phyloP scores from a whole-genome alignment of 768 basidiomycete species.

The Mycena alexandri region DNA sequence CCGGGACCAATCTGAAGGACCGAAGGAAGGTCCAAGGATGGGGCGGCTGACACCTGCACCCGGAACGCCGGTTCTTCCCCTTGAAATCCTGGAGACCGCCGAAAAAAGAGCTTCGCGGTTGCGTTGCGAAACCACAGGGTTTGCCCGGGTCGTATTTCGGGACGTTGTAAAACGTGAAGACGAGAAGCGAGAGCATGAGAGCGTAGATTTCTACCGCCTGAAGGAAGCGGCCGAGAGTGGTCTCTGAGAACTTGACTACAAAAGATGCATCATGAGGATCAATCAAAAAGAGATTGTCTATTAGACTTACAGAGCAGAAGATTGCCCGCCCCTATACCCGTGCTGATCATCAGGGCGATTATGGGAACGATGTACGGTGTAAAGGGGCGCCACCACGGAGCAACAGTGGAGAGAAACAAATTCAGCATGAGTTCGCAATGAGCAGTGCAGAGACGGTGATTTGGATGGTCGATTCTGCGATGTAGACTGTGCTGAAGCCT shows the following conservation, averaged over 20 bases:
- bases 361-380: conserved; percentile 63
- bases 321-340: conserved; percentile 68
- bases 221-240: conserved; percentile 74
- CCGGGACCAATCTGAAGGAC: conserved; percentile 25
- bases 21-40: conserved; percentile 17
- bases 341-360: conserved; percentile 63
- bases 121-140: conserved; percentile 6
- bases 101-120: conserved; percentile 38
- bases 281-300: background rate
- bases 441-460: conserved; percentile 70
- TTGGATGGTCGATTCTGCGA: conserved; percentile 68
- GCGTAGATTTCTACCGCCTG: conserved; percentile 75
- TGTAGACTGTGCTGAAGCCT: conserved; percentile 62
- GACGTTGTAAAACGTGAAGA: conserved; percentile 54
- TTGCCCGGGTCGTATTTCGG: conserved; percentile 26
- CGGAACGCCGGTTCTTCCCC: conserved; percentile 42
- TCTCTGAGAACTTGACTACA: conserved; percentile 78
- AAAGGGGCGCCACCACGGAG: conserved; percentile 58
- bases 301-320: conserved; percentile 66
- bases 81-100: conserved; percentile 34
- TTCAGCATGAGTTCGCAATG: conserved; percentile 73
- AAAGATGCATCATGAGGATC: conserved; percentile 14
- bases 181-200: conserved; percentile 68
- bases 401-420: conserved; percentile 57
- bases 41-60: conserved; percentile 8